These are phyloP conservation scores for Tulasnella sp. DNA, from an alignment of 768 basidiomycete species.

Conservation along the genomic window DNA sequence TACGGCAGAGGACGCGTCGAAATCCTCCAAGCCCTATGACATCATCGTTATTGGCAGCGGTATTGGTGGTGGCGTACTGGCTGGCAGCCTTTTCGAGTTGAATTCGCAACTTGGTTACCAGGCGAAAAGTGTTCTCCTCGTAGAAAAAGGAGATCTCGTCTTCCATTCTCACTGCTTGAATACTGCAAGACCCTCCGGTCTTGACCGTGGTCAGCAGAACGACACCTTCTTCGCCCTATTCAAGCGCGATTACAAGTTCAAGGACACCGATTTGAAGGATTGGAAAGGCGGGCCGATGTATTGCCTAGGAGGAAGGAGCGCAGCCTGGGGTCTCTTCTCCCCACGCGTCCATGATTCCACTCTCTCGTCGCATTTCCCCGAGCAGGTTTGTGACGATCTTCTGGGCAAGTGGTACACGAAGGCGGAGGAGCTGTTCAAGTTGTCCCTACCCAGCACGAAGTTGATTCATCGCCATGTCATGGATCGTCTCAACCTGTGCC, in stretches of 20 bases:
- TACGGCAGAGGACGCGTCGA: slow-evolving; percentile 16
- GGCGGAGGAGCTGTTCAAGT: neutral
- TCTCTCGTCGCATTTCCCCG: neutral
- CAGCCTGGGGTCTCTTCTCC: slow-evolving; percentile 14
- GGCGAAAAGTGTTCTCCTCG: slow-evolving; percentile 19
- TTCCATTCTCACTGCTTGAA: slow-evolving; percentile 24
- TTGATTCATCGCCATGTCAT: neutral
- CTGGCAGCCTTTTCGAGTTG: slow-evolving; percentile 21
- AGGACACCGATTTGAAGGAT: slow-evolving; percentile 4
- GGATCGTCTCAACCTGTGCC: slow-evolving; percentile 4
- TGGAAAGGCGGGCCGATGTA: slow-evolving; percentile 22
- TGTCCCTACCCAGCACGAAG: neutral
- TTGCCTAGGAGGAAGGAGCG: slow-evolving; percentile 21
- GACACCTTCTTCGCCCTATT: slow-evolving; percentile 21
- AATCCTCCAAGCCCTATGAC: slow-evolving; percentile 18
- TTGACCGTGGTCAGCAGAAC: slow-evolving; percentile 21
- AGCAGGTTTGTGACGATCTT: neutral
- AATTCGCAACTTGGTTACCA: slow-evolving; percentile 20
- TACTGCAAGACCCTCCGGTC: slow-evolving; percentile 19
- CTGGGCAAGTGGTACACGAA: neutral
- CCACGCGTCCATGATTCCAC: neutral
- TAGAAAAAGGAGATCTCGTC: slow-evolving; percentile 22
- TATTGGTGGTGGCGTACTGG: slow-evolving; percentile 22
- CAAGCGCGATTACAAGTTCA: slow-evolving; percentile 17
- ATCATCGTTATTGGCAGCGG: slow-evolving; percentile 23